phyloP scores from a whole-genome alignment of 1,284 basidiomycete genomes.

The Agroathelia rolfsii region DNA sequence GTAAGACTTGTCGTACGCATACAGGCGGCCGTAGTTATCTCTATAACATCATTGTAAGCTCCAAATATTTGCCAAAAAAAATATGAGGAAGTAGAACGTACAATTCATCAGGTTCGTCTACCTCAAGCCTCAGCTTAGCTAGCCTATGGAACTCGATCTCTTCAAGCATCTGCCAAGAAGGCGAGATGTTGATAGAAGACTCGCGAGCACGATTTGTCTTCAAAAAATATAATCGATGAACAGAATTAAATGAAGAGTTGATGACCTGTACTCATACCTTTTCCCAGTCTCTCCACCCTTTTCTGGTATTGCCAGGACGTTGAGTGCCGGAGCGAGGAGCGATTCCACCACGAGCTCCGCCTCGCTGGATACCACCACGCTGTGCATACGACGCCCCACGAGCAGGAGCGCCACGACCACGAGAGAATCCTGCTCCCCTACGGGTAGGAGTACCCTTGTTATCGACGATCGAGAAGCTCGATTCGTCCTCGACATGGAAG shows the following conservation, averaged over 20 bases:
- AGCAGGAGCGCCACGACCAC: constrained; percentile 41
- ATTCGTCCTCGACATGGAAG: constrained; percentile 98
- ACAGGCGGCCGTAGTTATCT: constrained; percentile 83
- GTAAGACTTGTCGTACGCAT: constrained; percentile 90
- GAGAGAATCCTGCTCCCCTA: constrained; percentile 49
- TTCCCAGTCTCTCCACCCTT: constrained; percentile 92
- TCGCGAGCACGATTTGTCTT: constrained; percentile 87
- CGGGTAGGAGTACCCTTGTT: constrained; percentile 63
- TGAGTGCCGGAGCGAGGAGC: constrained; percentile 27
- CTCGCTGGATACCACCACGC: constrained; percentile 34
- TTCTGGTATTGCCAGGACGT: constrained; percentile 33
- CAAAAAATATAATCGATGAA: constrained; percentile 8
- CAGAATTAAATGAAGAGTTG: neutral
- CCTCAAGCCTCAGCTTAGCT: constrained; percentile 84
- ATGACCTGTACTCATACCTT: constrained; percentile 44
- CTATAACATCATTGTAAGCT: constrained; percentile 28
- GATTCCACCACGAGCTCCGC: constrained; percentile 36
- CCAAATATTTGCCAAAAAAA: constrained; percentile 6
- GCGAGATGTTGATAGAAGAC: constrained; percentile 87
- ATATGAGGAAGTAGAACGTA: constrained; percentile 28
- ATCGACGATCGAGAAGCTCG: constrained; percentile 94
- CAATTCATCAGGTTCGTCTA: constrained; percentile 85
- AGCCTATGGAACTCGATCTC: constrained; percentile 96
- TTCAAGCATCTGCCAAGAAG: constrained; percentile 90
- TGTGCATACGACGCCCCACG: constrained; percentile 33